Evolutionary conservation across 2,329 filamentous ascomycete genomes (phyloP).

Genomic region (Penicillium nordicum): DNA sequence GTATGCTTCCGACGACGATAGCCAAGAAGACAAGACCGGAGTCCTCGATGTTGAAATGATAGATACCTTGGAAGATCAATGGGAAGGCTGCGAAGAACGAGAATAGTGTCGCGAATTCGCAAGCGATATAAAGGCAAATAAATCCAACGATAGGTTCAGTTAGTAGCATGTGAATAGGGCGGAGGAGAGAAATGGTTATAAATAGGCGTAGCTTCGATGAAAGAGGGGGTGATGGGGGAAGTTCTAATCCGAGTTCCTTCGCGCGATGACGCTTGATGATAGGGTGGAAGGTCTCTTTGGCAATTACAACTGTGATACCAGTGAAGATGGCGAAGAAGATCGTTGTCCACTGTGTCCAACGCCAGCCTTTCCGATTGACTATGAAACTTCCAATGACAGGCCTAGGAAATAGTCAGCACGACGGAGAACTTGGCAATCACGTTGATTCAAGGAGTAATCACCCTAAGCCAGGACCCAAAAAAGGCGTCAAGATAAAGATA

Average conservation of each 20-base stretch:
- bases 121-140: conserved; percentile 68
- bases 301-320: conserved; percentile 4
- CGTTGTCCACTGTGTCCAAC: conserved; percentile 21
- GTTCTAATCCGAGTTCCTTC: conserved; percentile 4
- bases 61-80: conserved; percentile 64
- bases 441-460: background rate
- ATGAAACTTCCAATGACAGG: conserved; percentile 25
- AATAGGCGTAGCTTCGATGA: conserved; percentile 12
- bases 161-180: conserved; percentile 63
- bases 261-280: conserved; percentile 13
- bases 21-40: conserved; percentile 77
- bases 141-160: conserved; percentile 66
- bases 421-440: background rate
- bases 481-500: conserved; percentile 22
- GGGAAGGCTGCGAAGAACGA: conserved; percentile 83
- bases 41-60: conserved; percentile 59
- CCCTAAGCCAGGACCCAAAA: conserved; percentile 23
- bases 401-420: conserved; percentile 2
- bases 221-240: conserved; percentile 4
- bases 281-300: conserved; percentile 21
- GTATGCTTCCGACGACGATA: conserved; percentile 67
- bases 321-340: conserved; percentile 16
- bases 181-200: conserved; percentile 37
- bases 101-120: conserved; percentile 76
- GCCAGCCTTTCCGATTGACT: conserved; percentile 20